Evolutionary conservation across 2,329 filamentous ascomycete genomes (phyloP), one percentile per base, ranked within the genome.

Genomic region (Pestalotiopsis sp.): DNA sequence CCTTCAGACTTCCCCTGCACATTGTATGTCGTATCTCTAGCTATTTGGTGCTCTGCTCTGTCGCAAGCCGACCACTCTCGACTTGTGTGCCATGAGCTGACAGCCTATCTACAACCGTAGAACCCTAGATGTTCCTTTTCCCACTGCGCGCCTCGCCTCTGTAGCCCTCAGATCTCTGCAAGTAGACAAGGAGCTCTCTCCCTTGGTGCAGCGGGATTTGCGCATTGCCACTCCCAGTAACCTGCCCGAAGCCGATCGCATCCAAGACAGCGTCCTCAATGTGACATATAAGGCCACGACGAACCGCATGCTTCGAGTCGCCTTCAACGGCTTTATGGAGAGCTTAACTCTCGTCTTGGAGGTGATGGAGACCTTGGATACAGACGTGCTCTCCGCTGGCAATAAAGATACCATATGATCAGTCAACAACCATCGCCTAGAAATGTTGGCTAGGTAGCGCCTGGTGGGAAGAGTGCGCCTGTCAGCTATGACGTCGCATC

Each of bases 321-420:
- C 95, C 3, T 95, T 98, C 68, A 98, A 98, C 82, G 94, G 94
- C 11, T 98, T 98, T 80, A 94, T 98, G 86, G 95, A 98, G 76
- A 97, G 92, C 74, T 80, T 98, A 68, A 89, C 90, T 66, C 89
- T 98, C 4, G 91, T 98, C 1, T 80, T 98, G 57, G 93, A 94
- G 67, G 92, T 97, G 17, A 97, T 98, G 92, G 90, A 93, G 80
- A 92, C 97, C 78, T 81, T 98, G 75, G 95, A 98, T 80, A 88
- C 91, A 31, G 95, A 98, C 82, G 91, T 96, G 2, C 78, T 97
- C 52, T 88, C 71, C 1, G 74, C 68, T 74, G 74, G 70, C 17
- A 69, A 56, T 36, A 25, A 68, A 36, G 57, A 62, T 39, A 39
- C 59, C 59, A 2, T 25, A 38, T 62, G 31, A 62, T 52, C 45